Conservation (phyloP, 257 asterid species). For the Solanum tarijense region DNA sequence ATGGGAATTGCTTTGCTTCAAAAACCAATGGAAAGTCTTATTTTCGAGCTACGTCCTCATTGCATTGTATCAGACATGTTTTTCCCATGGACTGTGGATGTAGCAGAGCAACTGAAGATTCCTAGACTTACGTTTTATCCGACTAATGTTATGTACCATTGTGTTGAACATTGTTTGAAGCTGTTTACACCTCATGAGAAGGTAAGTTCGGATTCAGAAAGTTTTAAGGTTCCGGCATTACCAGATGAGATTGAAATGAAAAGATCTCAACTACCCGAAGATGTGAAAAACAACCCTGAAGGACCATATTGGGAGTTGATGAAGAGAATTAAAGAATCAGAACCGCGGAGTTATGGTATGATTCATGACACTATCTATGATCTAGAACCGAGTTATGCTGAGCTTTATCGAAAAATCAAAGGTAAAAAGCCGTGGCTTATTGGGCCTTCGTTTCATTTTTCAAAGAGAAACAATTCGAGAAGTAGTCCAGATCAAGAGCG, state of each 20-base stretch:
- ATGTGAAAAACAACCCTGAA: background rate
- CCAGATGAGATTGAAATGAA: conserved; percentile 14
- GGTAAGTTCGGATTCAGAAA: conserved; percentile 15
- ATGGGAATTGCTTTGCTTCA: conserved; percentile 7
- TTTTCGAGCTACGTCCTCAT: background rate
- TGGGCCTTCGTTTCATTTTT: conserved; percentile 20
- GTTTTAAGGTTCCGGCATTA: conserved; percentile 14
- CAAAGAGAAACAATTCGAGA: background rate
- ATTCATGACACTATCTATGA: conserved; percentile 9
- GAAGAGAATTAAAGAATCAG: conserved; percentile 2
- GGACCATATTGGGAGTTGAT: background rate
- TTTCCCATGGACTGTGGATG: conserved; percentile 22
- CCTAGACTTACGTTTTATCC: conserved; percentile 16
- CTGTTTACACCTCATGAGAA: conserved; percentile 7
- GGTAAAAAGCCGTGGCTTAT: conserved; percentile 7
- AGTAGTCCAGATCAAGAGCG: background rate
- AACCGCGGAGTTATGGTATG: conserved; percentile 8
- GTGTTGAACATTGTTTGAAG: conserved; percentile 5
- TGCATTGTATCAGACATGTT: conserved; percentile 20
- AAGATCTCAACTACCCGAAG: conserved; percentile 9
- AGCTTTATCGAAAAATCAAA: conserved; percentile 1
- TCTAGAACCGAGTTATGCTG: conserved; percentile 17
- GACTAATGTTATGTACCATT: conserved; percentile 2
- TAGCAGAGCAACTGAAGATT: conserved; percentile 13
- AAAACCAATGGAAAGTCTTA: conserved; percentile 1